These are phyloP conservation scores for Schizochytrium sp. DNA, from an alignment of 108 stramenopile species.

Conservation along the genomic window DNA sequence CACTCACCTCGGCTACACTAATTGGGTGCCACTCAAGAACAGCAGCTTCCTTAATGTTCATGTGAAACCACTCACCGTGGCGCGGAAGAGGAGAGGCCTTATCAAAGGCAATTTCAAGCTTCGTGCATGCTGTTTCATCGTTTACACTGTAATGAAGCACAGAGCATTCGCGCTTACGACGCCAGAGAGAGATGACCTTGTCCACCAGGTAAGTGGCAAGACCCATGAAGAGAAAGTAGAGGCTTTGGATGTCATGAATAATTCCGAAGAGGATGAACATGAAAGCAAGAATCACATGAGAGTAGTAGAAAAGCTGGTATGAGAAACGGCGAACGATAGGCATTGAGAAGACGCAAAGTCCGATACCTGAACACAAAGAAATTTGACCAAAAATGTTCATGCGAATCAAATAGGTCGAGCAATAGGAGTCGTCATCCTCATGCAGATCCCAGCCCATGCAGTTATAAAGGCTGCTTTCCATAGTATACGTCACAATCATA, in stretches of 20 bases:
- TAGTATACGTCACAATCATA: neutral
- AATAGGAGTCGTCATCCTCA: neutral
- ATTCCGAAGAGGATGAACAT: conserved; percentile 32
- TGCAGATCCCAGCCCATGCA: conserved; percentile 33
- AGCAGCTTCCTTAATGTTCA: conserved; percentile 31
- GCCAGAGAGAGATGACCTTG: conserved; percentile 50
- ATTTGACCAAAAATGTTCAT: conserved; percentile 47
- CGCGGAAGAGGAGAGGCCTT: neutral
- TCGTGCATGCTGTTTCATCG: conserved; percentile 20
- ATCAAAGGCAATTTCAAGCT: conserved; percentile 22
- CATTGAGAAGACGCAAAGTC: neutral
- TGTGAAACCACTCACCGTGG: conserved; percentile 36
- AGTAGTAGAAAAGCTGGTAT: conserved; percentile 40
- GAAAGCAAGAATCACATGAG: conserved; percentile 4
- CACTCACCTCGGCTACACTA: conserved; percentile 11
- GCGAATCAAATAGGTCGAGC: neutral
- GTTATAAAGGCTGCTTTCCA: neutral
- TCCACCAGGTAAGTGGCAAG: conserved; percentile 35
- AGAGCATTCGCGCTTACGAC: neutral
- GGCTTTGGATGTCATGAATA: neutral
- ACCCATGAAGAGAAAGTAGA: neutral
- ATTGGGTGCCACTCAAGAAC: conserved; percentile 58
- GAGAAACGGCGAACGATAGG: neutral
- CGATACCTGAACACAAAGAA: neutral
- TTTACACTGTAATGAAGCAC: neutral